Base-by-base conservation (phyloP, 495 filamentous ascomycete genomes). In the Entonaema liquescens region DNA sequence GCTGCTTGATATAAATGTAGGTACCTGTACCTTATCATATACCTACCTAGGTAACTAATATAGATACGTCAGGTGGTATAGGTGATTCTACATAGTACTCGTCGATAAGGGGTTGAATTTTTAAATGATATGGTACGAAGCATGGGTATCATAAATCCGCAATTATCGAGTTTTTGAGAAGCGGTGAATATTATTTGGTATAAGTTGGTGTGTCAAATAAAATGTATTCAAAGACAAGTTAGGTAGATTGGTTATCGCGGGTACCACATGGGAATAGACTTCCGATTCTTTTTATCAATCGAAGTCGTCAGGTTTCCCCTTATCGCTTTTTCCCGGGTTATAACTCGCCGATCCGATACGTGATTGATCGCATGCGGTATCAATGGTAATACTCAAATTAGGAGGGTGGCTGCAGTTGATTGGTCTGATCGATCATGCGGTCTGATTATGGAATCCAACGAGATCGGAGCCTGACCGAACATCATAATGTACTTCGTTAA, bases 391-490 rank as follows among this genome's bases (percentile, higher is more conserved):
- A 59, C 70, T 73, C 26, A 66, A 73, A 68, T 58, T 40, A 69
- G 70, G 61, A 53, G 35, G 40, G 35, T n/a, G 61, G 38, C 17
- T 28, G 12, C 0, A 15, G 8, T 17, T 73, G 70, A 73, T 73
- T 73, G 70, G 70, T 40, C 31, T 38, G 25, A 21, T 35, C 36
- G 3, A 68, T 56, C 58, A 59, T 73, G 70, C 70, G 65, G 65
- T 73, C 65, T 73, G 61, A 23, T 68, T 69, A 61, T 56, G 57
- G 58, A 69, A 69, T 68, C 26, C 65, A 53, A 73, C 70, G 70
- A 73, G 65, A 73, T 73, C 70, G 70, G 70, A 73, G 70, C 65
- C 57, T 69, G 70, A 73, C 70, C 70, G 70, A 73, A 69, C 44
- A 60, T 62, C 57, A 53, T n/a, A 42, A 38, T 9, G 31, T 59